A percentile compares a stretch with the other conserved stretches of the same genome.
Evolutionary conservation across 345 rosid species (phyloP).

Genomic region (Populus ilicifolia): DNA sequence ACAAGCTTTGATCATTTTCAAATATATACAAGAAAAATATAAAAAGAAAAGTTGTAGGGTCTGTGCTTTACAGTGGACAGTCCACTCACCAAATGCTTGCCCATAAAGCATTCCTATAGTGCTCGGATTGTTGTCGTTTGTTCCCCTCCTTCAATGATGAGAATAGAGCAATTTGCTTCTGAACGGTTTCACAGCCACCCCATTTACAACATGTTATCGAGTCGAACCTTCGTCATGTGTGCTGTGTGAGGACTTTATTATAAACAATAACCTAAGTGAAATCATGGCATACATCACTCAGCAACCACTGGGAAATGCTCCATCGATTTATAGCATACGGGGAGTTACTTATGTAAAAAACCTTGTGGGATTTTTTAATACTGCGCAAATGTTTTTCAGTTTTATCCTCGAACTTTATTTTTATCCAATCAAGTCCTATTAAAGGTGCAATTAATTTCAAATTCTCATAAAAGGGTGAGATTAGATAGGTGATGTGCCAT

Average conservation of each 20-base stretch:
- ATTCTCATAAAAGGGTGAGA: fast-evolving
- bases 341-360: too few relatives aligned
- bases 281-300: neutral
- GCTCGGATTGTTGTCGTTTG: neutral
- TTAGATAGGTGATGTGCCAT: fast-evolving
- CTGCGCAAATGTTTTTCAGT: too few relatives aligned
- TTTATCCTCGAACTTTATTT: too few relatives aligned
- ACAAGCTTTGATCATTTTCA: too few relatives aligned
- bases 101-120: neutral
- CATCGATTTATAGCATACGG: neutral
- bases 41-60: too few relatives aligned
- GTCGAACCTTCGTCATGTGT: neutral
- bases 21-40: too few relatives aligned
- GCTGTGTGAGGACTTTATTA: neutral
- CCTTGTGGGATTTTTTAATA: too few relatives aligned
- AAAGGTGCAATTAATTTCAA: too few relatives aligned
- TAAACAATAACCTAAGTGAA: neutral
- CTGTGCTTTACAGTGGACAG: neutral
- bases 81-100: neutral
- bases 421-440: too few relatives aligned
- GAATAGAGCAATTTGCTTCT: neutral
- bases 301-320: neutral
- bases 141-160: neutral
- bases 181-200: neutral
- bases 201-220: neutral